These are phyloP conservation scores for Septoria linicola DNA, from an alignment of 2,329 filamentous ascomycete species.

Conservation along the genomic window DNA sequence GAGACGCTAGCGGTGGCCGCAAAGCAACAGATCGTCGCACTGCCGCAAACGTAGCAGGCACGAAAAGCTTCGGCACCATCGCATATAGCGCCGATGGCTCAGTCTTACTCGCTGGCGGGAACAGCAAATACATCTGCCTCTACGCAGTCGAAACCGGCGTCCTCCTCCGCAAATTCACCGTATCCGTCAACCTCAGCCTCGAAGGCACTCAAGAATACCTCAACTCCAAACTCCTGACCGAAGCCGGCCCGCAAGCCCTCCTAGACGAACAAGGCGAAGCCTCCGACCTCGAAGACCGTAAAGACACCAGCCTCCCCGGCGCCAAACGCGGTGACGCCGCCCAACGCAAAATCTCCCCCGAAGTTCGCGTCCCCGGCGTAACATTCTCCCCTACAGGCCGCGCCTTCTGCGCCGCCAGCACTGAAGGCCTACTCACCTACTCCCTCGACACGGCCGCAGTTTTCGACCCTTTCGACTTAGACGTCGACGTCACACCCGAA, in stretches of 20 bases:
- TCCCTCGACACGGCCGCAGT: slow-evolving; percentile 78
- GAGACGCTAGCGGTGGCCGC: slow-evolving; percentile 89
- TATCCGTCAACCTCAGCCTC: slow-evolving; percentile 91
- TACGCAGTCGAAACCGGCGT: slow-evolving; percentile 94
- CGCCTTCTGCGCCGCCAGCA: slow-evolving; percentile 90
- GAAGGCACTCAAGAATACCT: slow-evolving; percentile 96
- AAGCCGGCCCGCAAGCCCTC: slow-evolving; percentile 80
- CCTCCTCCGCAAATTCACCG: slow-evolving; percentile 89
- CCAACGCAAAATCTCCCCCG: slow-evolving; percentile 70
- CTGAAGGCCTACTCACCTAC: slow-evolving; percentile 91
- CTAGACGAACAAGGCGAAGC: slow-evolving; percentile 85
- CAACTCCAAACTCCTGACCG: slow-evolving; percentile 87
- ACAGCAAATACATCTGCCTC: slow-evolving; percentile 97
- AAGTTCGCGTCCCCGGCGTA: slow-evolving; percentile 80
- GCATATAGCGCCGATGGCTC: slow-evolving; percentile 89
- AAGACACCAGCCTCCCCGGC: slow-evolving; percentile 77
- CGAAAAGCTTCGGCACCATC: slow-evolving; percentile 85
- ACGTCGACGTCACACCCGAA: slow-evolving; percentile 87
- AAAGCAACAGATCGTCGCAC: slow-evolving; percentile 84
- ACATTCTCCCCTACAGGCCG: slow-evolving; percentile 86
- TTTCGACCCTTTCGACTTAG: slow-evolving; percentile 95
- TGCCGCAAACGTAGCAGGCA: slow-evolving; percentile 84
- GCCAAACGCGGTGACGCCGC: slow-evolving; percentile 85
- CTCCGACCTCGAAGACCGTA: slow-evolving; percentile 82
- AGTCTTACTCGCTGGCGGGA: slow-evolving; percentile 85